Evolutionary conservation across 345 rosid genomes (phyloP), one percentile per base, ranked within the genome.

Genomic region (Populus pruinosa): DNA sequence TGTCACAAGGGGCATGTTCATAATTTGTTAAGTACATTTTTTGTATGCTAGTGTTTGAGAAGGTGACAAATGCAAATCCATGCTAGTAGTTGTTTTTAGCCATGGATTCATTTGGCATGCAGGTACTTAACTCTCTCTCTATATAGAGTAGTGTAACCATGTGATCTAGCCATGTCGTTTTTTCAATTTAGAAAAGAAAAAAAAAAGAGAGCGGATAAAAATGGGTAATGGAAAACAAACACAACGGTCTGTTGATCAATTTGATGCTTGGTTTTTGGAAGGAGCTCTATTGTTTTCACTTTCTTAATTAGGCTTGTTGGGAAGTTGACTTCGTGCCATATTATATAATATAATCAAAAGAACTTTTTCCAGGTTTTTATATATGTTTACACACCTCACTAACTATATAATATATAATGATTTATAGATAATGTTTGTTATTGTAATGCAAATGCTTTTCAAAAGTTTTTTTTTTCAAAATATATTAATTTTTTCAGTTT

Each of bases 151-250:
- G 77, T 35, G 67, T 17, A 21, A 12, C 59, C 86, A 85, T 85
- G 90, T 85, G 90, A 85, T 44, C 21, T 8, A 67, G 25, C 31
- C 43, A 17, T 79, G 86, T 80, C 83, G 63, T 72, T 81, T 80
- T 62, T 41, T 44, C 68, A 47, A 56, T 64, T 12, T 7, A 73
- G 82, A 64, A 14, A 68, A 62, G 38, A 41, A 31, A 17, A 2
- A 5, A 27, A 25, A 12, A 13, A 39, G 0, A 39, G 36, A 53
- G 29, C 6, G 64, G 64, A 21, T 61, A 6, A 61, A 55, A 47
- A 47, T 12, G 50, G 50, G 50, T 47, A 47, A 14, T 41, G 50
- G 50, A 47, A 71, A 70, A 29, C 39, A 71, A 29, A 38, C 35
- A 14, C 18, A 41, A 41, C 13, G 44, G 3, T 39, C 3, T 41